phyloP scores from a whole-genome alignment of 2,329 filamentous ascomycete genomes.

The Colletotrichum sp. region DNA sequence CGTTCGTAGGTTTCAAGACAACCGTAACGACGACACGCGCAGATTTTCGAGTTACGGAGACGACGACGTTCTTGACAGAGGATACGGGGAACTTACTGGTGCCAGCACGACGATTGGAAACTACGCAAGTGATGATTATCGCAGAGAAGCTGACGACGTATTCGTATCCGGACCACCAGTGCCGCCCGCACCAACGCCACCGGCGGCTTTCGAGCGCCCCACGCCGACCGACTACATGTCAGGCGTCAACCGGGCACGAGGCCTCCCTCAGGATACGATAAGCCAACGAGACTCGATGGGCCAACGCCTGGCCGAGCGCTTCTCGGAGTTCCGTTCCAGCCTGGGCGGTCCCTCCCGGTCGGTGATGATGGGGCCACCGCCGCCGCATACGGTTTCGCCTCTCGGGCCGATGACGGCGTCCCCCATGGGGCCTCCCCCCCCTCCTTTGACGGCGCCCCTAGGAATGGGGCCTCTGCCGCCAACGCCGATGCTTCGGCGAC shows the following conservation, averaged over 20 bases:
- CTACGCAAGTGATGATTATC: conserved; percentile 67
- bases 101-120: conserved; percentile 60
- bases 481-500: conserved; percentile 38
- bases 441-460: conserved; percentile 7
- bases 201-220: conserved; percentile 39
- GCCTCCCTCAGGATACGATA: conserved; percentile 45
- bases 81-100: conserved; percentile 42
- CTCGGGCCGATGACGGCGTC: conserved; percentile 23
- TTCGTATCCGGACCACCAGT: conserved; percentile 26
- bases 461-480: conserved; percentile 26
- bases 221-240: conserved; percentile 46
- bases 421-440: not conserved
- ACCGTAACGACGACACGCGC: conserved; percentile 47
- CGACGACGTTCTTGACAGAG: conserved; percentile 38
- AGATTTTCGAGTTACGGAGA: conserved; percentile 39
- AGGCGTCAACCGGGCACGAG: conserved; percentile 48
- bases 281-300: conserved; percentile 55
- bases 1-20: conserved; percentile 51
- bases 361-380: conserved; percentile 20
- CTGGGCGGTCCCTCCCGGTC: conserved; percentile 24
- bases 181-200: conserved; percentile 32
- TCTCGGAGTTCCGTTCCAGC: conserved; percentile 48
- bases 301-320: conserved; percentile 55
- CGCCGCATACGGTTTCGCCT: conserved; percentile 25
- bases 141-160: conserved; percentile 41